A percentile compares a stretch with the other conserved stretches of the same genome.
Conservation (phyloP, 2,329 filamentous ascomycete genomes). For the Cordyceps pruinosa region DNA sequence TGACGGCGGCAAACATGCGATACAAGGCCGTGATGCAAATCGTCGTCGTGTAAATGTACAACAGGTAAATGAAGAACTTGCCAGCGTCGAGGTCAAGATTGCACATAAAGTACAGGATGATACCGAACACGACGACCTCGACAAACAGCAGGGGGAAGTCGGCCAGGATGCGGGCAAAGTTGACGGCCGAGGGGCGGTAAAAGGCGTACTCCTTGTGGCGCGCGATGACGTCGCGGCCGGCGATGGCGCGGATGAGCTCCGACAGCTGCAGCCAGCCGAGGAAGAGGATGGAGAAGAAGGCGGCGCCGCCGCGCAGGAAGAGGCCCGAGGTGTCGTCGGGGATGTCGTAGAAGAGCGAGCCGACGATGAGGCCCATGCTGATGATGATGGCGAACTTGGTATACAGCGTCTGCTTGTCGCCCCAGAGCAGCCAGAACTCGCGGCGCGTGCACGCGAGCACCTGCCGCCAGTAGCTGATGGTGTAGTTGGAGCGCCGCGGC, state of each 20-base stretch:
- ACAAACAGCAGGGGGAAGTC: slow-evolving; percentile 55
- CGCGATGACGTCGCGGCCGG: slow-evolving; percentile 55
- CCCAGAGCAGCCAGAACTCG: slow-evolving; percentile 71
- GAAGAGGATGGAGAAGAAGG: slow-evolving; percentile 47
- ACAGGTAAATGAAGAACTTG: slow-evolving; percentile 59
- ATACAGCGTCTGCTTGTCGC: slow-evolving; percentile 66
- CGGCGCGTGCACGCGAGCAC: slow-evolving; percentile 61
- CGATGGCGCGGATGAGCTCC: slow-evolving; percentile 71
- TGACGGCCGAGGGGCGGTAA: slow-evolving; percentile 48
- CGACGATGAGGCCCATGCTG: slow-evolving; percentile 65
- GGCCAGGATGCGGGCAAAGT: slow-evolving; percentile 45
- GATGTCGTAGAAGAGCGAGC: slow-evolving; percentile 70
- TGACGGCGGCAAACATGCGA: slow-evolving; percentile 50
- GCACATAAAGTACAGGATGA: slow-evolving; percentile 70
- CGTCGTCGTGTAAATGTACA: slow-evolving; percentile 52
- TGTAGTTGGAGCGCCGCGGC: slow-evolving; percentile 64
- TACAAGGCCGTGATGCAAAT: slow-evolving; percentile 51
- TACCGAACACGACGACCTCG: slow-evolving; percentile 60
- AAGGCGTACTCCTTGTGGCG: slow-evolving; percentile 43
- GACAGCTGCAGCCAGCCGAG: slow-evolving; percentile 62
- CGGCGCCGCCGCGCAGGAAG: slow-evolving; percentile 43
- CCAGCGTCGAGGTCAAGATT: slow-evolving; percentile 57
- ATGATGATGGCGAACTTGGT: slow-evolving; percentile 77
- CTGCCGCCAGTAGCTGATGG: slow-evolving; percentile 66
- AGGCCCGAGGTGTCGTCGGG: slow-evolving; percentile 53